Percentiles rank a stretch among this genome's conserved stretches.
These are phyloP conservation scores for Colletotrichum coccodes DNA, from an alignment of 2,329 filamentous ascomycete genomes.

Conservation along the genomic window DNA sequence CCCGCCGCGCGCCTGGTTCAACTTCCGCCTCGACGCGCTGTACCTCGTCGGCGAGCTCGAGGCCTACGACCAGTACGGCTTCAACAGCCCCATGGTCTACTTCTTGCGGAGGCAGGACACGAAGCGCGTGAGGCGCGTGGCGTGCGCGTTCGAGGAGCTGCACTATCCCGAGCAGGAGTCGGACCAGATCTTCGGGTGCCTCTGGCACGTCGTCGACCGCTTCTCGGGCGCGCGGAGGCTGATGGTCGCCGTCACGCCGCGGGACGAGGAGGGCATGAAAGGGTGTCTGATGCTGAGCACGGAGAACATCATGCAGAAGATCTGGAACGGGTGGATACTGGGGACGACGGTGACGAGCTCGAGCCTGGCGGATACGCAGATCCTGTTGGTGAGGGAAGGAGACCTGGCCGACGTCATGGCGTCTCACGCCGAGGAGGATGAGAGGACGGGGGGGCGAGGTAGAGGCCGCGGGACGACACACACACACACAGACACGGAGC, in stretches of 20 bases:
- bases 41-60: constrained; percentile 60
- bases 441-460: not conserved
- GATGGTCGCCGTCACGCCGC: constrained; percentile 51
- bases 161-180: constrained; percentile 52
- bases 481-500: not conserved
- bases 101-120: constrained; percentile 56
- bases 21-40: constrained; percentile 57
- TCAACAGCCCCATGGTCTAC: constrained; percentile 60
- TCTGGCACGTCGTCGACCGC: constrained; percentile 60
- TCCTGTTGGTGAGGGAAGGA: constrained; percentile 55
- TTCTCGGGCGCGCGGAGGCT: constrained; percentile 50
- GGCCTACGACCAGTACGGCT: constrained; percentile 56
- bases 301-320: constrained; percentile 56
- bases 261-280: constrained; percentile 46
- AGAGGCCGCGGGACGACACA: not conserved
- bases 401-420: constrained; percentile 48
- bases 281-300: constrained; percentile 40
- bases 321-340: constrained; percentile 58
- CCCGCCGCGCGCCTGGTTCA: constrained; percentile 56
- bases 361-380: constrained; percentile 53
- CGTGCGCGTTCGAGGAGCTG: constrained; percentile 55
- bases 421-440: constrained; percentile 18
- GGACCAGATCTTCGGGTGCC: constrained; percentile 57
- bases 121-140: constrained; percentile 53
- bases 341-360: constrained; percentile 51